Evolutionary conservation across 177 flowering plant genomes (phyloP), one percentile per base, ranked within the genome.

Genomic region (Telopea speciosissima): DNA sequence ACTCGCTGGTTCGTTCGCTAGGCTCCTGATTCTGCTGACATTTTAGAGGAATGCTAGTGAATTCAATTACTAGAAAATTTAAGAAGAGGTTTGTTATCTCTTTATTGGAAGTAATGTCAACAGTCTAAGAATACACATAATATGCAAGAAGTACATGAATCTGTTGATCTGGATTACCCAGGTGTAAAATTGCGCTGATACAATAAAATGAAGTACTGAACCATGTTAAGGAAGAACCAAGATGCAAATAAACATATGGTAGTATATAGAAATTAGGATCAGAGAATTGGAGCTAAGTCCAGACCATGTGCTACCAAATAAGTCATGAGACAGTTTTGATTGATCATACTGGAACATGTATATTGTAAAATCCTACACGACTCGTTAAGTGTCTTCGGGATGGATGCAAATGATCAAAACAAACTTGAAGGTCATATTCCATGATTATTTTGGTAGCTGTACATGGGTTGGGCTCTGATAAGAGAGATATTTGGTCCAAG

Each of bases 21-120:
- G 74, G 76, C 79, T 70, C 23, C 67, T 64, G 63, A 45, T 76
- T 79, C 91, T 88, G 90, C 31, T 6, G 33, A 64, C 44, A 73
- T 71, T 69, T 49, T 24, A 62, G n/a, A 49, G 45, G 44, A 45
- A 26, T 24, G 8, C 19, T n/a, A 23, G 0, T 58, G 60, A 68
- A 59, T 24, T 62, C 23, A 49, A 25, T n/a, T 45, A 24, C 24
- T 24, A 25, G 36, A 74, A 40, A n/a, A 62, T 54, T 49, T 45
- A 64, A 16, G 11, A 68, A 33, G 31, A 26, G 5, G 16, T 23
- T 24, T 60, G 5, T 21, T 44, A 25, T 58, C 11, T 56, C 21
- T 61, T 28, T 17, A 49, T 59, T 49, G 63, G 24, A 70, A 45
- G 26, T n/a, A 36, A 70, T 70, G 66, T 42, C 71, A 69, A 1